Base-by-base conservation (phyloP, 2,329 filamentous ascomycete genomes). In the Fusarium verticillioides region DNA sequence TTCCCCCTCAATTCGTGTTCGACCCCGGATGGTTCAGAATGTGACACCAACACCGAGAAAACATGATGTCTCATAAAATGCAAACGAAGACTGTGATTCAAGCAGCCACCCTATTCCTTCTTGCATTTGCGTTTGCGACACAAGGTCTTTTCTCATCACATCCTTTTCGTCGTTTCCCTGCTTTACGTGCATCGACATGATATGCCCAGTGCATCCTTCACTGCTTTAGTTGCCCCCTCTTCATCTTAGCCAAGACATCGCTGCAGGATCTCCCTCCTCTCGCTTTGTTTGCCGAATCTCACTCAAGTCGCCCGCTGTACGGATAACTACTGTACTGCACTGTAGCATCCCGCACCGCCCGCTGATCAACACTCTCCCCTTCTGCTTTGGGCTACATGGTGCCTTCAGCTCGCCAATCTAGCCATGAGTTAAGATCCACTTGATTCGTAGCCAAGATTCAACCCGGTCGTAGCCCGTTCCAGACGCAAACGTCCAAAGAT, bases 361-460 rank as follows among this genome's bases (percentile, higher is more conserved):
- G 63, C 47, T 57, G 70, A 74, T 74, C 66, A 34, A 23, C 70
- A 39, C 28, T 5, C 32, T 28, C 2, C 56, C 13, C 43, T 74
- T 50, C 62, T 63, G 1, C 15, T 58, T 71, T 50, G 12, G 59
- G 13, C 23, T 21, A 36, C 32, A 23, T 32, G n/a, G 42, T 34
- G 40, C 30, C 58, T 44, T 69, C 71, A 73, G 59, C 70, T 73
- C 71, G 71, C 71, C 58, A 68, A 74, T 73, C 70, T 73, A 37
- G 13, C 32, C 15, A 37, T 36, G 26, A 34, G 56, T n/a, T 37
- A 32, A 23, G 56, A 9, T 57, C 63, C 63, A 67, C 66, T 39
- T 34, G 32, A 40, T 60, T 37, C 23, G 32, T 21, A 56, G 52
- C 52, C 46, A 50, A 49, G 46, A 64, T 39, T 23, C 23, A 53